These are phyloP conservation scores for Eleusine coracana DNA, from an alignment of 176 grass and related monocot genomes.

Conservation along the genomic window DNA sequence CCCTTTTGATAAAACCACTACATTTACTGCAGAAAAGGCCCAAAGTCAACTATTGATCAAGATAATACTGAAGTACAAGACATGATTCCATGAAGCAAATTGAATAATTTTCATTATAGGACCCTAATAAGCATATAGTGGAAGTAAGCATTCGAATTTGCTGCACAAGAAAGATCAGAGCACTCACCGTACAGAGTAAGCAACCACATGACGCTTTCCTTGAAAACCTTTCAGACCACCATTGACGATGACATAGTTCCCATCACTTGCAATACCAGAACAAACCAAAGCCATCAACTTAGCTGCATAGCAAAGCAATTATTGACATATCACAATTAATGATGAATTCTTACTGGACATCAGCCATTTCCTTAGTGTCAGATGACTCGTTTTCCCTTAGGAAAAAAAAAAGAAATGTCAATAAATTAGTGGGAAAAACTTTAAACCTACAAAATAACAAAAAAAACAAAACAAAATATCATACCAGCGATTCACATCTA, in stretches of 20 bases:
- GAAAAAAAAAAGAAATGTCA: conserved; percentile 23
- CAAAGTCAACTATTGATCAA: neutral
- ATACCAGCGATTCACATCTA: conserved; percentile 81
- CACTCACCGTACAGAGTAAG: conserved; percentile 78
- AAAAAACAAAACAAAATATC: conserved; percentile 30
- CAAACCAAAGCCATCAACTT: conserved; percentile 23
- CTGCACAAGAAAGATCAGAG: conserved; percentile 20
- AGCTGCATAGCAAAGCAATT: neutral
- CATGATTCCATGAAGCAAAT: neutral
- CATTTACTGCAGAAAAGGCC: neutral
- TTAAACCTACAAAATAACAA: conserved; percentile 8
- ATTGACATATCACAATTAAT: neutral
- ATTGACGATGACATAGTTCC: conserved; percentile 75
- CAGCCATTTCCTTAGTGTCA: conserved; percentile 69
- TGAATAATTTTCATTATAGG: neutral
- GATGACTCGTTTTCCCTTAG: conserved; percentile 71
- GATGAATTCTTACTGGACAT: conserved; percentile 57
- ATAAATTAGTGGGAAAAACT: neutral
- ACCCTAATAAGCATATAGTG: neutral
- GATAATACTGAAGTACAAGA: neutral
- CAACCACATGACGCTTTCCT: conserved; percentile 74
- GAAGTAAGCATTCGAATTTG: conserved; percentile 13
- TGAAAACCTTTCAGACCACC: conserved; percentile 91
- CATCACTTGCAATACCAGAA: conserved; percentile 55
- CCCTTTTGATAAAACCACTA: neutral